These are phyloP conservation scores for Boletus vinaceobasis DNA, from an alignment of 768 basidiomycete species.

Conservation along the genomic window DNA sequence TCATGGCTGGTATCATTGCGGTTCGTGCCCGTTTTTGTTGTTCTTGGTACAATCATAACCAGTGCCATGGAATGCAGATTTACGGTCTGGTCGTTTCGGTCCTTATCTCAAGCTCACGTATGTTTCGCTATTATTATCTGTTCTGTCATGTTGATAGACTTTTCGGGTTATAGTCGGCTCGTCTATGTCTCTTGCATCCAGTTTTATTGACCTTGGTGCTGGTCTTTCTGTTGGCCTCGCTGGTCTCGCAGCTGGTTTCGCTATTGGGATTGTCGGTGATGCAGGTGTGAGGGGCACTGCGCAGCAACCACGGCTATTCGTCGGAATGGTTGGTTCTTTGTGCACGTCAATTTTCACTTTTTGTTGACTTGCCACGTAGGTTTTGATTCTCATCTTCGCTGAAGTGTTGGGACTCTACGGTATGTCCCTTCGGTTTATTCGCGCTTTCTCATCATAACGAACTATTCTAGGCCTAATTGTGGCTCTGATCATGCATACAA, in stretches of 20 bases:
- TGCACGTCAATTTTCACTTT: background rate
- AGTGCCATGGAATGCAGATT: slow-evolving; percentile 47
- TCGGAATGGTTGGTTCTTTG: slow-evolving; percentile 72
- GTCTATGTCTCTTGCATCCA: slow-evolving; percentile 87
- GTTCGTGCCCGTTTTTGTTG: slow-evolving; percentile 47
- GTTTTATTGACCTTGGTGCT: slow-evolving; percentile 91
- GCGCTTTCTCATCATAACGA: background rate
- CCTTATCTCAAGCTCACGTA: slow-evolving; percentile 83
- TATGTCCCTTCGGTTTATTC: slow-evolving; percentile 18
- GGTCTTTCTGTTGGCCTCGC: slow-evolving; percentile 91
- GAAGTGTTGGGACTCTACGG: slow-evolving; percentile 94
- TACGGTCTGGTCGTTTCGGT: slow-evolving; percentile 99
- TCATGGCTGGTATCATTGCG: slow-evolving; percentile 99
- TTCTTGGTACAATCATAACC: background rate
- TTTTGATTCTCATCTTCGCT: slow-evolving; percentile 96
- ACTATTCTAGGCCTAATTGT: slow-evolving; percentile 69
- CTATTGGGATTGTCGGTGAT: slow-evolving; percentile 98
- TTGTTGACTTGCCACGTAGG: slow-evolving; percentile 41
- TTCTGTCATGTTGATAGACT: background rate
- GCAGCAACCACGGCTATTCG: slow-evolving; percentile 91
- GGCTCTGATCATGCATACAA: slow-evolving; percentile 93
- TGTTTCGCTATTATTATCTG: slow-evolving; percentile 32
- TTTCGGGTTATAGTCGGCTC: slow-evolving; percentile 48
- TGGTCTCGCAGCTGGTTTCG: slow-evolving; percentile 95
- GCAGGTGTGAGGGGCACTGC: slow-evolving; percentile 98